These are phyloP conservation scores for Kuraishia ogatae DNA, from an alignment of 805 yeast genomes.

Conservation along the genomic window DNA sequence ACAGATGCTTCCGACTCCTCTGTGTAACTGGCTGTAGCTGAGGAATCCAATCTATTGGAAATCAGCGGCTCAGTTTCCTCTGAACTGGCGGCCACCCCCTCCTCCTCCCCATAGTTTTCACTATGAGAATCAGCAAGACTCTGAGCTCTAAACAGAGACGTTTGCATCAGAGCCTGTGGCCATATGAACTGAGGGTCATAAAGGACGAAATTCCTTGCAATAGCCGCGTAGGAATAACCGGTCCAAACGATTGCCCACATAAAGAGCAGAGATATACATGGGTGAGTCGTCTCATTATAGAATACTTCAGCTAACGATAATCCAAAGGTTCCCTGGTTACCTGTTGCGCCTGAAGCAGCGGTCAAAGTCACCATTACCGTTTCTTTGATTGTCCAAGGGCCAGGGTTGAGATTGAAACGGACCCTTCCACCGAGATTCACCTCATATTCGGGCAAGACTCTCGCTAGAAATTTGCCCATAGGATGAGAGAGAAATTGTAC, in stretches of 20 bases:
- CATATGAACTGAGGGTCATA: slow-evolving; percentile 42
- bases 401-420: slow-evolving; percentile 35
- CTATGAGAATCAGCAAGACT: slow-evolving; percentile 10
- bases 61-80: slow-evolving; percentile 4
- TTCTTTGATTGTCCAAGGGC: slow-evolving; percentile 49
- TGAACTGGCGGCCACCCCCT: slow-evolving; percentile 6
- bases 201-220: slow-evolving; percentile 34
- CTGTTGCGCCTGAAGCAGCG: slow-evolving; percentile 45
- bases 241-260: slow-evolving; percentile 45
- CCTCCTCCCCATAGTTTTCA: slow-evolving; percentile 8
- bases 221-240: slow-evolving; percentile 45
- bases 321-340: slow-evolving; percentile 39
- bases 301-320: slow-evolving; percentile 37
- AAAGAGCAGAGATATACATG: slow-evolving; percentile 30
- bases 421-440: slow-evolving; percentile 10
- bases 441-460: slow-evolving; percentile 25
- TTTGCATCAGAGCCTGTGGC: slow-evolving; percentile 46
- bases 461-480: slow-evolving; percentile 36
- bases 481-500: slow-evolving; percentile 43
- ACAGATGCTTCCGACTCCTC: not conserved
- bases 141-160: slow-evolving; percentile 29
- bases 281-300: slow-evolving; percentile 28
- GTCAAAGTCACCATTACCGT: slow-evolving; percentile 43
- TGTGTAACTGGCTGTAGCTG: not conserved
- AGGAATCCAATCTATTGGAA: no score